These are phyloP conservation scores for Pachyrhizus erosus DNA, from an alignment of 306 rosid genomes.

Conservation along the genomic window DNA sequence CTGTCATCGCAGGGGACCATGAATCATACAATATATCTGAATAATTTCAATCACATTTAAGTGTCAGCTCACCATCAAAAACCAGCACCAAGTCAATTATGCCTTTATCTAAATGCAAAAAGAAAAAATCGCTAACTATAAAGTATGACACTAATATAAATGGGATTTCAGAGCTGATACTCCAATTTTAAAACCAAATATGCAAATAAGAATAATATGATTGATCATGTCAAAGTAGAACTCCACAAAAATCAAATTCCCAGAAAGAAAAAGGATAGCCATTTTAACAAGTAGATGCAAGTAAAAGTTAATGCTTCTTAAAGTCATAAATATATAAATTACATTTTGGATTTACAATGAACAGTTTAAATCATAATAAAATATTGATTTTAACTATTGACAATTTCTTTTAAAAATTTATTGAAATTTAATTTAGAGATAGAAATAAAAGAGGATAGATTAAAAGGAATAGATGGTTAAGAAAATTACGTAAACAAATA, in stretches of 20 bases:
- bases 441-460: not conserved
- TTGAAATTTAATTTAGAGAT: not conserved
- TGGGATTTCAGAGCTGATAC: not conserved
- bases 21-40: slow-evolving; percentile 99
- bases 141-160: slow-evolving; percentile 27
- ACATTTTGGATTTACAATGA: not conserved
- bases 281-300: not conserved
- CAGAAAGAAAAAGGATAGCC: not conserved
- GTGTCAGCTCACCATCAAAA: slow-evolving; percentile 44
- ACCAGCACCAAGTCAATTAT: slow-evolving; percentile 21
- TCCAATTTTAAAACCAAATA: slow-evolving; percentile 3
- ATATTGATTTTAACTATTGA: not conserved
- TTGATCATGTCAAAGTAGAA: slow-evolving; percentile 20
- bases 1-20: slow-evolving; percentile 99
- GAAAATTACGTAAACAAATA: not conserved
- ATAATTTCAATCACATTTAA: slow-evolving; percentile 44
- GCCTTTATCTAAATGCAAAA: not conserved
- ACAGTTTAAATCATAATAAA: not conserved
- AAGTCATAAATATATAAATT: not conserved
- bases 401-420: not conserved
- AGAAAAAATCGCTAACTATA: not conserved
- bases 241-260: slow-evolving; percentile 24
- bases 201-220: not conserved
- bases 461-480: not conserved
- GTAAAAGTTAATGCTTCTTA: not conserved